phyloP scores from a whole-genome alignment of 2,329 filamentous ascomycete species.

The Metarhizium guizhouense region DNA sequence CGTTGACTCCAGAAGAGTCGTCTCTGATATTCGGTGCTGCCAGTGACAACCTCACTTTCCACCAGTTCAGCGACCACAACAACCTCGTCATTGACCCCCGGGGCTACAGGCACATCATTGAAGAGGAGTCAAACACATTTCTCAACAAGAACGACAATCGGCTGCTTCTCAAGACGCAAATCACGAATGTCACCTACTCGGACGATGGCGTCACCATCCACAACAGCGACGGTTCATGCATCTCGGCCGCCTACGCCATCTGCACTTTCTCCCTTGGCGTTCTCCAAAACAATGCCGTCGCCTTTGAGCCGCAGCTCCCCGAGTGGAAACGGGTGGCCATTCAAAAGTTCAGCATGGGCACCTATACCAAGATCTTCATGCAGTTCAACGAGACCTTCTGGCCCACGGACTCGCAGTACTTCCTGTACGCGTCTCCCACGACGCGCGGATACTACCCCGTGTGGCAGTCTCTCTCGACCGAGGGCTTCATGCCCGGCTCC shows the following conservation, averaged over 20 bases:
- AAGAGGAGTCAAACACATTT: conserved; percentile 48
- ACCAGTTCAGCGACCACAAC: conserved; percentile 52
- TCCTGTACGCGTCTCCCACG: conserved; percentile 34
- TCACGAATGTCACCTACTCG: conserved; percentile 46
- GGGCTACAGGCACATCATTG: conserved; percentile 50
- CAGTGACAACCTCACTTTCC: conserved; percentile 51
- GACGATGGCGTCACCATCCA: conserved; percentile 42
- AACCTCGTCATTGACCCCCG: conserved; percentile 53
- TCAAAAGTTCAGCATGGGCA: conserved; percentile 57
- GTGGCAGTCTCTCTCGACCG: conserved; percentile 52
- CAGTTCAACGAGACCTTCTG: conserved; percentile 62
- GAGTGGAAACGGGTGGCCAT: conserved; percentile 57
- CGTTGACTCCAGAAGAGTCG: conserved; percentile 45
- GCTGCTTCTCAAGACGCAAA: conserved; percentile 47
- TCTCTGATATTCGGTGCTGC: conserved; percentile 46
- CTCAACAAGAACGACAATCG: conserved; percentile 45
- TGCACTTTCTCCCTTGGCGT: conserved; percentile 62
- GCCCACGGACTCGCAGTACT: conserved; percentile 34
- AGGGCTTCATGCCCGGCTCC: conserved; percentile 50
- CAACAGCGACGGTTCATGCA: conserved; percentile 44
- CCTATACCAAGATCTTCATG: conserved; percentile 65
- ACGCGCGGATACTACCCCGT: conserved; percentile 41
- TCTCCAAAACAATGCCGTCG: conserved; percentile 50
- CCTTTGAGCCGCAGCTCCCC: conserved; percentile 50
- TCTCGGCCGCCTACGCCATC: conserved; percentile 53